Conservation (phyloP, 2,329 filamentous ascomycete species). For the Madurella fahalii region DNA sequence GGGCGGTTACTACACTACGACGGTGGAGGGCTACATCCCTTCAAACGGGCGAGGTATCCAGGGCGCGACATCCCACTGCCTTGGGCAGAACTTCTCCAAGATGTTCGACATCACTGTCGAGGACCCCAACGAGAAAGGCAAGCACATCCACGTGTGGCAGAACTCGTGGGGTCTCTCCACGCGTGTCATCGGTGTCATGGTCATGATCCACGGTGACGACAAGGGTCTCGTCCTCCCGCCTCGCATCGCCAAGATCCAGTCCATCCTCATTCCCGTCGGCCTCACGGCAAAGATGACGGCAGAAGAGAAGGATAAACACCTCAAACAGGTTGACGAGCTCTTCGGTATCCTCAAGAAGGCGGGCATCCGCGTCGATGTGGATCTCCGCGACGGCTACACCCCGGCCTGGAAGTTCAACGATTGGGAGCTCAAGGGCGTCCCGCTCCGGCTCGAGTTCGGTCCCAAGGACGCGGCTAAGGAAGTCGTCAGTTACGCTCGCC, state of each 20-base stretch:
- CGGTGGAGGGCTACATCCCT: conserved; percentile 94
- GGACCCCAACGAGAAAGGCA: conserved; percentile 77
- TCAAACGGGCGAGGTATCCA: conserved; percentile 95
- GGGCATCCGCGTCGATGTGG: conserved; percentile 73
- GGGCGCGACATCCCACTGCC: conserved; percentile 87
- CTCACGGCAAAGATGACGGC: conserved; percentile 82
- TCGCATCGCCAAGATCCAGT: conserved; percentile 80
- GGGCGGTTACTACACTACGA: conserved; percentile 93
- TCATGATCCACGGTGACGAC: conserved; percentile 96
- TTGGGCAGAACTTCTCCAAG: conserved; percentile 97
- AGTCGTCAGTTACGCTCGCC: conserved; percentile 79
- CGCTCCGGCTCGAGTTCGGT: conserved; percentile 90
- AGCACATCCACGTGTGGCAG: conserved; percentile 88
- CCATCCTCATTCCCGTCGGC: conserved; percentile 85
- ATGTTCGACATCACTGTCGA: conserved; percentile 99
- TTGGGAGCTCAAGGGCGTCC: conserved; percentile 95
- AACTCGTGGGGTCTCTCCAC: conserved; percentile 99
- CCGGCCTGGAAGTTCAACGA: conserved; percentile 99
- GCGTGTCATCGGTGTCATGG: conserved; percentile 96
- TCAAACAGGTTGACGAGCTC: conserved; percentile 70
- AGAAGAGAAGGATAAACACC: conserved; percentile 72
- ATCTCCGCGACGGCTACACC: conserved; percentile 85
- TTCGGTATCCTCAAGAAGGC: conserved; percentile 64
- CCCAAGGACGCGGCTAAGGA: conserved; percentile 87
- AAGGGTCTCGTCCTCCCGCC: conserved; percentile 92